These are phyloP conservation scores for Ogataea corticis DNA, from an alignment of 805 yeast genomes.

Conservation along the genomic window DNA sequence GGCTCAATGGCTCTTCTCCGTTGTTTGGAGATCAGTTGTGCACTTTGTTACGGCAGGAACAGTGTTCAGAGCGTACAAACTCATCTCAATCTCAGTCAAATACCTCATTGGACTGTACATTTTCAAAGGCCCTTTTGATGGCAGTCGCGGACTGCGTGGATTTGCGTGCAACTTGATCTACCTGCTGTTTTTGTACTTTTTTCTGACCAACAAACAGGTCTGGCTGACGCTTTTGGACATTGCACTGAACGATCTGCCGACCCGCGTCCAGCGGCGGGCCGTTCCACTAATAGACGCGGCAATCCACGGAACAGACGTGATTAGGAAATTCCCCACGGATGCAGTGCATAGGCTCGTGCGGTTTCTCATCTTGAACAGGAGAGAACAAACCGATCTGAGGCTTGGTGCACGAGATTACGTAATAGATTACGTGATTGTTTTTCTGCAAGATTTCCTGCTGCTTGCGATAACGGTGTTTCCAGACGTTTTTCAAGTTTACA, in stretches of 20 bases:
- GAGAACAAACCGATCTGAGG: background rate
- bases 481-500: slow-evolving; percentile 17
- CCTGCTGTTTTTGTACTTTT: slow-evolving; percentile 1
- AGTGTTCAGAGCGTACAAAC: slow-evolving; percentile 10
- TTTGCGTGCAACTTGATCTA: background rate
- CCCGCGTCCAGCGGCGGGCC: background rate
- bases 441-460: slow-evolving; percentile 21
- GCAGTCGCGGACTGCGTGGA: background rate
- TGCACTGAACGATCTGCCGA: slow-evolving; percentile 8
- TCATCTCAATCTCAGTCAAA: slow-evolving; percentile 8
- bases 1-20: background rate
- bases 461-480: slow-evolving; percentile 23
- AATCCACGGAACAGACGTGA: background rate
- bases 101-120: slow-evolving; percentile 7
- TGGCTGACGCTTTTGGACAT: slow-evolving; percentile 8
- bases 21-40: slow-evolving; percentile 3
- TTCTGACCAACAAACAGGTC: slow-evolving; percentile 3
- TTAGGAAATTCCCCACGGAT: background rate
- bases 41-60: slow-evolving; percentile 21
- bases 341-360: background rate
- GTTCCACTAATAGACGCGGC: slow-evolving; percentile 2
- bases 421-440: slow-evolving; percentile 6
- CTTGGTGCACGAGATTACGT: background rate
- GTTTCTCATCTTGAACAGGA: slow-evolving; percentile 10
- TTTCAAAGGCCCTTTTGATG: background rate